These are phyloP conservation scores for Bipolaris zeicola DNA, from an alignment of 2,329 filamentous ascomycete genomes.

Conservation along the genomic window DNA sequence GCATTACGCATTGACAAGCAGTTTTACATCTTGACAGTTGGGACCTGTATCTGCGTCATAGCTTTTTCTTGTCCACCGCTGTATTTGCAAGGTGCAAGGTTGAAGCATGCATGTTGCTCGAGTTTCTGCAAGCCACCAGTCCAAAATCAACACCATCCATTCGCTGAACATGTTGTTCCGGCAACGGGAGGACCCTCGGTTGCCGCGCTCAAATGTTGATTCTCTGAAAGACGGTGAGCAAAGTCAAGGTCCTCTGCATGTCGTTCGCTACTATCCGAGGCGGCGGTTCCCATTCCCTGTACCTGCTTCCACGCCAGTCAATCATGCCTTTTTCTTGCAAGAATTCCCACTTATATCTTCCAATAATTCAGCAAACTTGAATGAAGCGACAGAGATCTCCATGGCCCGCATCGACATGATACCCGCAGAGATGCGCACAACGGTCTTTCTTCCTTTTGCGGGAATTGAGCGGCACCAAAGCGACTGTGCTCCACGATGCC, in stretches of 20 bases:
- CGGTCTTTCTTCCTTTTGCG: slow-evolving; percentile 17
- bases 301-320: slow-evolving; percentile 6
- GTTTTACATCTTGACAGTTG: slow-evolving; percentile 19
- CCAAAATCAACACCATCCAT: slow-evolving; percentile 7
- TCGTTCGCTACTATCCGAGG: slow-evolving; percentile 9
- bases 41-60: slow-evolving; percentile 28
- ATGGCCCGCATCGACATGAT: slow-evolving; percentile 8
- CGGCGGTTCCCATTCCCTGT: slow-evolving; percentile 12
- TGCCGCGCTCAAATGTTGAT: slow-evolving; percentile 3
- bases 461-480: slow-evolving; percentile 9
- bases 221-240: slow-evolving; percentile 9
- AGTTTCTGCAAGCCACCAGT: slow-evolving; percentile 15
- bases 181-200: slow-evolving; percentile 17
- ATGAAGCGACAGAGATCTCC: slow-evolving; percentile 3
- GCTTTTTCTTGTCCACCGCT: slow-evolving; percentile 15
- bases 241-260: slow-evolving; percentile 10
- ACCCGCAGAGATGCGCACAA: slow-evolving; percentile 10
- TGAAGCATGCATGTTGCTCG: slow-evolving; percentile 20
- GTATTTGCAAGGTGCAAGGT: slow-evolving; percentile 19
- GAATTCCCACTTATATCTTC: neutral
- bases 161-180: slow-evolving; percentile 12
- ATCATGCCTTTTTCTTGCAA: neutral
- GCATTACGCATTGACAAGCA: slow-evolving; percentile 25
- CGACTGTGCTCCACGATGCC: slow-evolving; percentile 10
- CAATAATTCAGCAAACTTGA: slow-evolving; percentile 9